Percentiles rank a stretch among this genome's conserved stretches.
phyloP scores from a whole-genome alignment of 108 stramenopile species.

The Nitzschia inconspicua region DNA sequence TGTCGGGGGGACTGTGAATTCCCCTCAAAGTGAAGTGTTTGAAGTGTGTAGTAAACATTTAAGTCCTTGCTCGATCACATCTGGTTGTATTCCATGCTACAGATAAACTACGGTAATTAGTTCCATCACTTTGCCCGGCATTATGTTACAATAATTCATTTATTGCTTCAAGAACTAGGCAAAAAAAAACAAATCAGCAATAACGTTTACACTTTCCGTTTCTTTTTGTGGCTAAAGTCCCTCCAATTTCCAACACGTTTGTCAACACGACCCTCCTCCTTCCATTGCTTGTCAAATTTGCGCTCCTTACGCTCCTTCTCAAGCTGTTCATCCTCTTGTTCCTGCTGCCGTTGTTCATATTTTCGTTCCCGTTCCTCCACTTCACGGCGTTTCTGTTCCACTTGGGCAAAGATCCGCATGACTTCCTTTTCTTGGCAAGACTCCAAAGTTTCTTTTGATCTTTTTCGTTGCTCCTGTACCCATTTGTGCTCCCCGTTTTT shows the following conservation, averaged over 20 bases:
- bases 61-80: too few relatives aligned
- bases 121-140: too few relatives aligned
- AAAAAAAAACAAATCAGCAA: too few relatives aligned
- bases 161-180: too few relatives aligned
- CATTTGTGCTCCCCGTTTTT: constrained; percentile 62
- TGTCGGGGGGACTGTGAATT: too few relatives aligned
- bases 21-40: too few relatives aligned
- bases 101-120: too few relatives aligned
- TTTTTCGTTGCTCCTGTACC: constrained; percentile 16
- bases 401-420: constrained; percentile 81
- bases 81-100: too few relatives aligned
- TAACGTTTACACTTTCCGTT: constrained; percentile 13
- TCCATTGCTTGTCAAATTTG: constrained; percentile 79
- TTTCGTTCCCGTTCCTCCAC: constrained; percentile 71
- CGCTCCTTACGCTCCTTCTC: constrained; percentile 60
- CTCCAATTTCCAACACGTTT: constrained; percentile 90
- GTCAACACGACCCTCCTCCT: constrained; percentile 66
- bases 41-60: too few relatives aligned
- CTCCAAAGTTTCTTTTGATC: constrained; percentile 26
- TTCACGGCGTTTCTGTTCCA: constrained; percentile 75
- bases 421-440: constrained; percentile 56
- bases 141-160: too few relatives aligned
- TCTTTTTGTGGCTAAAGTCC: constrained; percentile 58
- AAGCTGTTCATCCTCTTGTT: constrained; percentile 80
- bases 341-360: constrained; percentile 72